phyloP scores from a whole-genome alignment of 768 basidiomycete species.

The Neoboletus brunneissimus region DNA sequence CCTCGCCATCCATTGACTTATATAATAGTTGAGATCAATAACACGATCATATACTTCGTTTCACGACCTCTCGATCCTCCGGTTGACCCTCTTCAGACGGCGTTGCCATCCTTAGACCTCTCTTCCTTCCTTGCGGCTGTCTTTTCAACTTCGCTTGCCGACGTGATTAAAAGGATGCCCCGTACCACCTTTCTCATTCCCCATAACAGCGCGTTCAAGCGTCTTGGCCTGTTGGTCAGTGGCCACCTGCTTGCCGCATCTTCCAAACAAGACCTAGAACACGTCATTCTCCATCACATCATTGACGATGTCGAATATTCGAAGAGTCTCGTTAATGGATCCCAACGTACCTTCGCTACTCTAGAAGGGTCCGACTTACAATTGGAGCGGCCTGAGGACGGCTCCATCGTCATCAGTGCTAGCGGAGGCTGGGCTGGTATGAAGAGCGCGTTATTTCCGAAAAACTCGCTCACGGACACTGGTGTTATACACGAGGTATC shows the following conservation, averaged over 20 bases:
- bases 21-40: conserved; percentile 62
- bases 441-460: conserved; percentile 54
- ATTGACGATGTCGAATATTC: conserved; percentile 75
- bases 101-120: conserved; percentile 77
- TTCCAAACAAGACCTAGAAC: conserved; percentile 76
- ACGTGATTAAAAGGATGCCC: conserved; percentile 59
- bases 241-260: conserved; percentile 78
- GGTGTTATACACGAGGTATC: conserved; percentile 90
- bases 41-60: conserved; percentile 85
- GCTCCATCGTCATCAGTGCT: conserved; percentile 47
- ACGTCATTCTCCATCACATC: conserved; percentile 85
- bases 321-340: conserved; percentile 55
- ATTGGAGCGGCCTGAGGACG: conserved; percentile 57
- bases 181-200: conserved; percentile 84
- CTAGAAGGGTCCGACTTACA: conserved; percentile 84
- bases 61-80: conserved; percentile 83
- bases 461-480: conserved; percentile 76
- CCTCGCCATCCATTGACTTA: conserved; percentile 6
- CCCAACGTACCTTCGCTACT: conserved; percentile 71
- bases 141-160: conserved; percentile 82
- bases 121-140: conserved; percentile 90
- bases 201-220: conserved; percentile 83
- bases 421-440: conserved; percentile 81
- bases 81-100: conserved; percentile 72
- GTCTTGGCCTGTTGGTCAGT: conserved; percentile 81